These are phyloP conservation scores for Globisporangium okanoganense DNA, from an alignment of 352 stramenopile genomes.

Conservation along the genomic window DNA sequence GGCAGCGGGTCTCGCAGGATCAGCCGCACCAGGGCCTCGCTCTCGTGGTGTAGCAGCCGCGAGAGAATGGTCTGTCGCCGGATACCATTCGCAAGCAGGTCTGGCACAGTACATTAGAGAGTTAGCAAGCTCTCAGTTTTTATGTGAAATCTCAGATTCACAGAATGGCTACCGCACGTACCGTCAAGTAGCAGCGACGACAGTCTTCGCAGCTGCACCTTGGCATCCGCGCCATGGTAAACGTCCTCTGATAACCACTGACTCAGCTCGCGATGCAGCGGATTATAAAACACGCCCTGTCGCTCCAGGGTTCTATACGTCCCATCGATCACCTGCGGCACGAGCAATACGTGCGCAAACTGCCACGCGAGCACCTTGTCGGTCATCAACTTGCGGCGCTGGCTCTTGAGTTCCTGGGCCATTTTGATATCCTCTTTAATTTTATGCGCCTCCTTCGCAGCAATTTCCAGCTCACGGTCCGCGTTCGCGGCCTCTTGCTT, in stretches of 20 bases:
- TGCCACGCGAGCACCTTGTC: conserved; percentile 64
- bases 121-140: neutral
- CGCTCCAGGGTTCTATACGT: conserved; percentile 28
- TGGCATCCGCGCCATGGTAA: conserved; percentile 38
- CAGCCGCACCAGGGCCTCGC: conserved; percentile 45
- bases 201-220: conserved; percentile 32
- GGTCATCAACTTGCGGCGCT: conserved; percentile 37
- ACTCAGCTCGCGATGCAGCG: conserved; percentile 40
- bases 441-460: conserved; percentile 41
- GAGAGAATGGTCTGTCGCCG: conserved; percentile 42
- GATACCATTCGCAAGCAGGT: conserved; percentile 43
- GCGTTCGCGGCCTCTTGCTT: conserved; percentile 38
- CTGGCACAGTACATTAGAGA: conserved; percentile 16
- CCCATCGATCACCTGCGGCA: conserved; percentile 31
- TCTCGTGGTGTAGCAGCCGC: conserved; percentile 35
- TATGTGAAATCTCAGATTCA: neutral
- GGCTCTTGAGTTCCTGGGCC: conserved; percentile 35
- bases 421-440: conserved; percentile 47
- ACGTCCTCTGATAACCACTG: conserved; percentile 42
- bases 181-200: conserved; percentile 41
- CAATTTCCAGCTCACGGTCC: conserved; percentile 49
- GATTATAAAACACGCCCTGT: conserved; percentile 69
- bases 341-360: conserved; percentile 35
- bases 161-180: conserved; percentile 7
- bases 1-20: conserved; percentile 42